Evolutionary conservation across 2,329 filamentous ascomycete species (phyloP), one percentile per base, ranked within the genome.

Genomic region (Lasiodiplodia hormozganensis): DNA sequence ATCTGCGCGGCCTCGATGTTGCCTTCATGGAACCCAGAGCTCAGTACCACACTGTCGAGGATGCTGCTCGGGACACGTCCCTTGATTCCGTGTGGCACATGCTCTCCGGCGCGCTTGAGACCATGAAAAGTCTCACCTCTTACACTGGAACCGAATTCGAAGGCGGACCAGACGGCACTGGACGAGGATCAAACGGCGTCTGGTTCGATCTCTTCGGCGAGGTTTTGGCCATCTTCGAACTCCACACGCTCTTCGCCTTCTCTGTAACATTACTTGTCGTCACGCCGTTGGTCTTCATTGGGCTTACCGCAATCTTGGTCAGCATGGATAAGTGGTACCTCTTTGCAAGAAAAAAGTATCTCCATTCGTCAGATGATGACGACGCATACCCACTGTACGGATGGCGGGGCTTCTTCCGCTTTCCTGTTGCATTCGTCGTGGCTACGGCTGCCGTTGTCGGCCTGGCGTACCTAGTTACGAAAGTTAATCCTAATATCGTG

Each of bases 201-300:
- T 99, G 94, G 93, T 98, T 98, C 76, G 96, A 98, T 76, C 81
- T 98, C 8, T 95, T 97, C 72, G 96, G 95, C 53, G 87, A 85
- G 67, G 85, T 85, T 1, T 94, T 97, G 78, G 92, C 91, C 18
- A 85, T 97, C 2, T 92, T 97, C 76, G 86, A 87, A 57, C 85
- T 97, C 49, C 88, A 92, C 23, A 70, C 92, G 8, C 85, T 98
- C 68, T 98, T 98, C 79, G 94, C 93, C 3, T 89, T 96, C 81
- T 94, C 93, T 5, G 86, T 98, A 34, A 92, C 92, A 0, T 81
- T 98, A 14, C 87, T 98, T 23, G 90, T 97, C 23, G 90, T 90
- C 23, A 89, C 91, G 0, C 95, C 95, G 0, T 77, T 98, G 56
- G 82, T 91, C 3, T 82, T 98, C 28, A 83, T 93, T 16, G 76